phyloP scores from a whole-genome alignment of 768 basidiomycete genomes.

The Rhizopogon vulgaris region DNA sequence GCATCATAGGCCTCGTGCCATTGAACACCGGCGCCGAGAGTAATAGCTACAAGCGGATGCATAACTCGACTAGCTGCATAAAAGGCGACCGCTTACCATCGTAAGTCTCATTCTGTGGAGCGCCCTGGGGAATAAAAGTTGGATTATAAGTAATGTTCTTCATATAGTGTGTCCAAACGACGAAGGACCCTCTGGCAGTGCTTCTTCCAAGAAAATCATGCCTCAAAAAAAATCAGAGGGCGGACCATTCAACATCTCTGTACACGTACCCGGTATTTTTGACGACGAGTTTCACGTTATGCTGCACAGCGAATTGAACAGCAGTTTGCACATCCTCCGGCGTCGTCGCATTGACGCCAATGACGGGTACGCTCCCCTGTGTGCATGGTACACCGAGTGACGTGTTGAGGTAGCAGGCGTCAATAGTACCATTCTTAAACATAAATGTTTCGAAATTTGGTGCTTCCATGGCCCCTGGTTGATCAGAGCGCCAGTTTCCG shows the following conservation, averaged over 20 bases:
- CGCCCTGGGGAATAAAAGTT: slow-evolving; percentile 28
- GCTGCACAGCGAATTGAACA: slow-evolving; percentile 13
- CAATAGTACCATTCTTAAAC: slow-evolving; percentile 40
- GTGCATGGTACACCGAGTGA: slow-evolving; percentile 13
- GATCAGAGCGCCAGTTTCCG: slow-evolving; percentile 35
- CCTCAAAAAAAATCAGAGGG: neutral
- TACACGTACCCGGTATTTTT: slow-evolving; percentile 18
- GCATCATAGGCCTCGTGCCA: slow-evolving; percentile 38
- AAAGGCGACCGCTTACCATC: slow-evolving; percentile 12
- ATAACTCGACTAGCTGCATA: neutral
- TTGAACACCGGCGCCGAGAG: slow-evolving; percentile 38
- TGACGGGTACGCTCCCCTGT: slow-evolving; percentile 15
- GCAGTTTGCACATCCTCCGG: slow-evolving; percentile 14
- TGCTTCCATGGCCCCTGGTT: slow-evolving; percentile 34
- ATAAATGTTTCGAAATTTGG: slow-evolving; percentile 28
- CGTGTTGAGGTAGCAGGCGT: slow-evolving; percentile 30
- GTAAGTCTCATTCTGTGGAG: slow-evolving; percentile 7
- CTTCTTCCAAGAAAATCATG: slow-evolving; percentile 32
- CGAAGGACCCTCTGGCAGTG: slow-evolving; percentile 29
- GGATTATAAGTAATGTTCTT: slow-evolving; percentile 30
- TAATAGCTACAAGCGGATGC: slow-evolving; percentile 21
- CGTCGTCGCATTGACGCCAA: slow-evolving; percentile 17
- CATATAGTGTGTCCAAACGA: slow-evolving; percentile 37
- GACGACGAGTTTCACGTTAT: slow-evolving; percentile 13
- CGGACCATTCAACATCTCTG: neutral